A percentile compares a stretch with the other conserved stretches of the same genome.
phyloP scores from a whole-genome alignment of 2,329 filamentous ascomycete genomes.

The Didymella pomorum region DNA sequence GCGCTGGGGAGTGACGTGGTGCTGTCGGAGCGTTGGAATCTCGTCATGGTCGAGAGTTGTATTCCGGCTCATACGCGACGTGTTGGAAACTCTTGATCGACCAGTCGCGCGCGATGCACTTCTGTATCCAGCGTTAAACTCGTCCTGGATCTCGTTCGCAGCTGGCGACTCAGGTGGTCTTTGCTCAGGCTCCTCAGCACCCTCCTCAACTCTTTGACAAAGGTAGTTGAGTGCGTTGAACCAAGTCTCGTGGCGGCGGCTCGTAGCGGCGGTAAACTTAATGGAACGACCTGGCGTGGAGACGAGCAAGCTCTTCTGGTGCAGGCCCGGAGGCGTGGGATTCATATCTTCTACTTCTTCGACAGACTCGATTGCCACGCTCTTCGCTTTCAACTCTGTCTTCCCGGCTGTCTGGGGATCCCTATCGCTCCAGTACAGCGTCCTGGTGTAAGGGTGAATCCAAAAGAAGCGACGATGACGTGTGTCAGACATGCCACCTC shows the following conservation, averaged over 20 bases:
- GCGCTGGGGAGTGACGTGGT: slow-evolving; percentile 40
- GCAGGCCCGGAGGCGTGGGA: slow-evolving; percentile 90
- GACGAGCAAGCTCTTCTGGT: slow-evolving; percentile 91
- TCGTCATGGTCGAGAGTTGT: slow-evolving; percentile 50
- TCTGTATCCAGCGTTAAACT: slow-evolving; percentile 76
- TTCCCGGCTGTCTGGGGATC: slow-evolving; percentile 84
- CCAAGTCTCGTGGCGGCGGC: slow-evolving; percentile 97
- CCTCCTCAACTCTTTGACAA: slow-evolving; percentile 71
- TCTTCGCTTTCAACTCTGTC: slow-evolving; percentile 81
- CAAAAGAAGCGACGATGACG: slow-evolving; percentile 97
- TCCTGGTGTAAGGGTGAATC: slow-evolving; percentile 97
- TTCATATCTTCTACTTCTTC: slow-evolving; percentile 94
- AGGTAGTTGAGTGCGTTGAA: slow-evolving; percentile 97
- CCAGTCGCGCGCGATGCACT: slow-evolving; percentile 63
- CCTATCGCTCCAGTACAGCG: slow-evolving; percentile 93
- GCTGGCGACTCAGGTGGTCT: slow-evolving; percentile 60
- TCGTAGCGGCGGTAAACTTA: slow-evolving; percentile 93
- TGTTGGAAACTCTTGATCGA: slow-evolving; percentile 68
- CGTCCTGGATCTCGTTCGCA: slow-evolving; percentile 65
- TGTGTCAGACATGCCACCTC: slow-evolving; percentile 85
- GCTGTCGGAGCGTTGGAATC: slow-evolving; percentile 58
- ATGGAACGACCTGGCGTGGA: slow-evolving; percentile 87
- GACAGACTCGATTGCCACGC: slow-evolving; percentile 91
- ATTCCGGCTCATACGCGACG: slow-evolving; percentile 76
- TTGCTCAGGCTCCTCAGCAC: slow-evolving; percentile 60